Conservation (phyloP, 257 asterid genomes). For the Euphrasia confusa region DNA sequence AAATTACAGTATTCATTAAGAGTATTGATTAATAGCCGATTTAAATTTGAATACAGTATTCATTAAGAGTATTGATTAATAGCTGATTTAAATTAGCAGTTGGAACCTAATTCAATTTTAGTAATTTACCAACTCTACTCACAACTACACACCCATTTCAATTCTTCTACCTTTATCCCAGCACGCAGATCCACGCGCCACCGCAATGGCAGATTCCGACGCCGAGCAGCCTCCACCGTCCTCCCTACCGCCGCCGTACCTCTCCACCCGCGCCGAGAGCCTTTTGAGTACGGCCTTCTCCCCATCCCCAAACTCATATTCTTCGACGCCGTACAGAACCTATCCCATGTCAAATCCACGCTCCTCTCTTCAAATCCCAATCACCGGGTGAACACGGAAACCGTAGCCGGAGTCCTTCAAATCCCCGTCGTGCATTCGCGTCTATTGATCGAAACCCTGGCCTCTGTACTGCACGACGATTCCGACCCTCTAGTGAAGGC, state of each 20-base stretch:
- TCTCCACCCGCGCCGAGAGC: conserved; percentile 85
- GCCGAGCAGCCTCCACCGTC: conserved; percentile 31
- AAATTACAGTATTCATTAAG: no score
- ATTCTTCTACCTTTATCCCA: conserved; percentile 4
- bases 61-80: no score
- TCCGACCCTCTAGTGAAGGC: no score
- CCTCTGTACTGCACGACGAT: no score
- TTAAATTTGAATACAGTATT: no score
- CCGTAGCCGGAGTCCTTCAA: conserved; percentile 49
- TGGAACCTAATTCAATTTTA: no score
- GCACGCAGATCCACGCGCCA: conserved; percentile 46
- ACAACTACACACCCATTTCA: no score
- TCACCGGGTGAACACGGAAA: conserved; percentile 39
- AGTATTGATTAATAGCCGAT: no score
- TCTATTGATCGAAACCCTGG: no score
- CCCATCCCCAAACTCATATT: conserved; percentile 81
- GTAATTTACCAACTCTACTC: no score
- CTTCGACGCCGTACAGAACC: conserved; percentile 64
- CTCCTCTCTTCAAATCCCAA: conserved; percentile 46
- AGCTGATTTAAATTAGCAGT: no score
- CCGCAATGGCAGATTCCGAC: conserved; percentile 41
- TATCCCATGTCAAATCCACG: conserved; percentile 52
- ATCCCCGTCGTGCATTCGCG: conserved; percentile 59
- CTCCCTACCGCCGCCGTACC: conserved; percentile 23
- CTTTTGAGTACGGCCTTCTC: conserved; percentile 86